Conservation (phyloP, 2,329 filamentous ascomycete genomes). For the Calonectria naviculata region DNA sequence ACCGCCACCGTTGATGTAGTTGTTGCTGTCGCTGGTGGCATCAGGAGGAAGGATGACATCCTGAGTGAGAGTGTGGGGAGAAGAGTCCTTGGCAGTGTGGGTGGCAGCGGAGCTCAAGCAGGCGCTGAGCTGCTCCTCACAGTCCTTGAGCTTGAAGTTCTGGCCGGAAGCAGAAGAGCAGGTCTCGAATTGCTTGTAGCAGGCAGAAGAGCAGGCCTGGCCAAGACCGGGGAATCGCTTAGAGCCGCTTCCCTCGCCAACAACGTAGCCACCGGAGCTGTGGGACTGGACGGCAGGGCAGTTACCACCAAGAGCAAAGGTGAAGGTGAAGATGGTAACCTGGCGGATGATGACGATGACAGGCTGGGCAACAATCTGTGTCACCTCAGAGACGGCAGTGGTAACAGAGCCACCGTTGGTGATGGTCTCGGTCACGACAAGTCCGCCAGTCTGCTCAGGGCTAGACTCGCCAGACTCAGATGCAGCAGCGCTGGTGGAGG, state of each 20-base stretch:
- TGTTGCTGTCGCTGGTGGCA: conserved; percentile 28
- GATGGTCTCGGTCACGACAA: conserved; percentile 12
- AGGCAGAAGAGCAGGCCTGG: conserved; percentile 36
- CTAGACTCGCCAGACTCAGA: conserved; percentile 4
- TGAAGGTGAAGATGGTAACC: conserved; percentile 31
- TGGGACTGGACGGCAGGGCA: conserved; percentile 38
- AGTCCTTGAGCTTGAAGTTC: conserved; percentile 38
- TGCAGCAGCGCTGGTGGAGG: not conserved
- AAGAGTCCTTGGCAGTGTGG: conserved; percentile 31
- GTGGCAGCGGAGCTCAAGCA: conserved; percentile 38
- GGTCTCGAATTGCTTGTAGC: conserved; percentile 39
- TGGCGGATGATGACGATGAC: conserved; percentile 19
- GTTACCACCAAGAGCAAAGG: conserved; percentile 34
- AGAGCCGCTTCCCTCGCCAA: conserved; percentile 33
- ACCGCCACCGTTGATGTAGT: conserved; percentile 32
- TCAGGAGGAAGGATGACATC: conserved; percentile 40
- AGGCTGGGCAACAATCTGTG: conserved; percentile 17
- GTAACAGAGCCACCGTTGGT: conserved; percentile 13
- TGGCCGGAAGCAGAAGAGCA: conserved; percentile 36
- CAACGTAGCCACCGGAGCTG: conserved; percentile 32
- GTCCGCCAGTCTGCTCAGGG: conserved; percentile 8
- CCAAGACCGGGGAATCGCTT: conserved; percentile 33
- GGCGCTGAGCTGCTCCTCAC: conserved; percentile 37
- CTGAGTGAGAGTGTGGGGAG: conserved; percentile 35
- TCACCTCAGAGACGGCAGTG: conserved; percentile 19